Conservation (phyloP, 169 alveolate genomes). For the Plasmodium coatneyi region DNA sequence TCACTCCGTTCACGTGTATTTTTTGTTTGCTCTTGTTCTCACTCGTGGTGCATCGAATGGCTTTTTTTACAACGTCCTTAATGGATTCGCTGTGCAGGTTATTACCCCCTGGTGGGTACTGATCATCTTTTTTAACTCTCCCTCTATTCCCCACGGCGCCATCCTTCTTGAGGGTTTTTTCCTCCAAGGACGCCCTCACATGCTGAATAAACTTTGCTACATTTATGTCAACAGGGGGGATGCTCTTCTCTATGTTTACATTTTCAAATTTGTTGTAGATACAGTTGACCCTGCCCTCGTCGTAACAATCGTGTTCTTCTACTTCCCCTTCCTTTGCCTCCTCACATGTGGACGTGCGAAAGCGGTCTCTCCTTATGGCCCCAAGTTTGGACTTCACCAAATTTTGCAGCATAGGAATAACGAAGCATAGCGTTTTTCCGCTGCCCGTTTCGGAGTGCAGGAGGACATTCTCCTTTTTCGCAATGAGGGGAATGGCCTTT, state of each 20-base stretch:
- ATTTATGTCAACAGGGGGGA: background rate
- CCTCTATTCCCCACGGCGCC: background rate
- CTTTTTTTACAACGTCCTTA: background rate
- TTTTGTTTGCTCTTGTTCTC: background rate
- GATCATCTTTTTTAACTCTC: background rate
- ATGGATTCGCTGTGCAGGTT: background rate
- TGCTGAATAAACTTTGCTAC: conserved; percentile 13
- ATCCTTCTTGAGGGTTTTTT: background rate
- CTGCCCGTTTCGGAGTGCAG: conserved; percentile 96
- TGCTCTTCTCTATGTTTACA: conserved; percentile 2
- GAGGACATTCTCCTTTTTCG: conserved; percentile 89
- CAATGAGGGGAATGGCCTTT: conserved; percentile 88
- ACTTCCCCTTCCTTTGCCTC: background rate
- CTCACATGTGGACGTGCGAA: background rate
- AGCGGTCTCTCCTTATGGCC: background rate
- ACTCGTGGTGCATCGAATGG: background rate
- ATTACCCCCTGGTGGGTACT: background rate
- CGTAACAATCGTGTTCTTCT: background rate
- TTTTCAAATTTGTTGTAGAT: conserved; percentile 26
- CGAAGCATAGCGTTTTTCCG: conserved; percentile 91
- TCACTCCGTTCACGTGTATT: conserved; percentile 83
- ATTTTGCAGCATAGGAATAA: conserved; percentile 90
- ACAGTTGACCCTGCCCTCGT: conserved; percentile 5
- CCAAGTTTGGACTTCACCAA: conserved; percentile 86
- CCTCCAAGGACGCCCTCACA: background rate